Evolutionary conservation across 2,329 filamentous ascomycete species (phyloP).

Genomic region (Colletotrichum truncatum): DNA sequence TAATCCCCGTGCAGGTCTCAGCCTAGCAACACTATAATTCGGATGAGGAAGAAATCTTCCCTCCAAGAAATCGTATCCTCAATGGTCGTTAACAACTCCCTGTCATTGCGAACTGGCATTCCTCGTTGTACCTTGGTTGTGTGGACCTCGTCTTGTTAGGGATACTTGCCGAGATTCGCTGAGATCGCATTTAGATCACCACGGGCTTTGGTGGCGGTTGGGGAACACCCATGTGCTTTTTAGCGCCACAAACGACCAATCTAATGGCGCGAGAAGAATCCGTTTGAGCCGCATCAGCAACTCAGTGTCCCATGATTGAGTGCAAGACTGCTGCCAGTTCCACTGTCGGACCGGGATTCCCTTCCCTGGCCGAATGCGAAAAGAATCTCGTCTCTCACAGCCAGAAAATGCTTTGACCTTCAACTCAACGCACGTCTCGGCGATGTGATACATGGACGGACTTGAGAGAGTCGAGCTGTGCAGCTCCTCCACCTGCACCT

Average conservation of each 20-base stretch:
- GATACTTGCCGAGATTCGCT: not conserved
- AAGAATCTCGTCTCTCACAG: not conserved
- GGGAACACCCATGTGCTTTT: not conserved
- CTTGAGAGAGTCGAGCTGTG: slow-evolving; percentile 12
- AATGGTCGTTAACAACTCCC: no score
- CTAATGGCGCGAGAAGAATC: not conserved
- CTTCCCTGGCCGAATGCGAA: not conserved
- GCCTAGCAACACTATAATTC: not conserved
- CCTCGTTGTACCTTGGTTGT: no score
- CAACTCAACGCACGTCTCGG: slow-evolving; percentile 27
- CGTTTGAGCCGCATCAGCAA: not conserved
- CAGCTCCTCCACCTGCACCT: slow-evolving; percentile 2
- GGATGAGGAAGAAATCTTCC: not conserved
- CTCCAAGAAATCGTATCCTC: not conserved
- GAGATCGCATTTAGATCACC: not conserved
- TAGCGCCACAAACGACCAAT: not conserved
- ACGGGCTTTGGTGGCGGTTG: not conserved
- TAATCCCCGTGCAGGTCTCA: not conserved
- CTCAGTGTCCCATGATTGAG: not conserved
- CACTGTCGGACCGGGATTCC: not conserved
- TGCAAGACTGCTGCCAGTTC: not conserved
- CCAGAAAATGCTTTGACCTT: slow-evolving; percentile 22
- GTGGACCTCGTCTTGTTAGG: no score
- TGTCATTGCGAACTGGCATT: no score
- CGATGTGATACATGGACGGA: slow-evolving; percentile 29